Base-by-base conservation (phyloP, 2,329 filamentous ascomycete species). In the Coniella vitis region DNA sequence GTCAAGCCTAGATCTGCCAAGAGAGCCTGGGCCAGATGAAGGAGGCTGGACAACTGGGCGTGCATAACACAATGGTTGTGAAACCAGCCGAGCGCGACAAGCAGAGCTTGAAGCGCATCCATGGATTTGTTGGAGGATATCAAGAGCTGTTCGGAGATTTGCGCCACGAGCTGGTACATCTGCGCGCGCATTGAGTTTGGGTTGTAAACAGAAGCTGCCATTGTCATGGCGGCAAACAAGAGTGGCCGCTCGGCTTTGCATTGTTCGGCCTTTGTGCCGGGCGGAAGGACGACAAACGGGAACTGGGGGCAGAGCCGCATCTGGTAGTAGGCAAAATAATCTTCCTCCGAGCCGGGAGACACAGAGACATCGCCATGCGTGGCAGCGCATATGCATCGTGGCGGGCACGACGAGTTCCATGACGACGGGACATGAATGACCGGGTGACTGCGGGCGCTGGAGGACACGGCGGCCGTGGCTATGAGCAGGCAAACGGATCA, bases 61-160 rank as follows among this genome's bases (percentile, higher is more conserved):
- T 78, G 75, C 58, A 72, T 66, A 53, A 76, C 67, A 54, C 74
- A 78, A 56, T 78, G 75, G 44, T 78, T 73, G 40, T 78, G 75
- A 48, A 77, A 76, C 66, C 69, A 78, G 0, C 69, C 69, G 2
- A 75, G 54, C 21, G 77, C 67, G 0, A 77, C 66, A 3, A 78
- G 58, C 3, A 78, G 67, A 0, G 73, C 71, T 47, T 72, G 65
- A 0, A 78, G 59, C 2, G 78, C 57, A 49, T 78, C 75, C 10
- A 78, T 53, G 0, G 74, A 76, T 14, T 73, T 62, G 46, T 75
- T 71, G 0, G 71, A 73, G 2, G 71, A 65, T 38, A 77, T 65
- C 12, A 78, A 60, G 65, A 77, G 69, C 48, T 70, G 64, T 25
- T 78, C 72, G 2, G 71, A 65, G 12, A 78, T 58, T 36, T 73